These are phyloP conservation scores for Clarireedia monteithiana DNA, from an alignment of 2,329 filamentous ascomycete genomes.

Conservation along the genomic window DNA sequence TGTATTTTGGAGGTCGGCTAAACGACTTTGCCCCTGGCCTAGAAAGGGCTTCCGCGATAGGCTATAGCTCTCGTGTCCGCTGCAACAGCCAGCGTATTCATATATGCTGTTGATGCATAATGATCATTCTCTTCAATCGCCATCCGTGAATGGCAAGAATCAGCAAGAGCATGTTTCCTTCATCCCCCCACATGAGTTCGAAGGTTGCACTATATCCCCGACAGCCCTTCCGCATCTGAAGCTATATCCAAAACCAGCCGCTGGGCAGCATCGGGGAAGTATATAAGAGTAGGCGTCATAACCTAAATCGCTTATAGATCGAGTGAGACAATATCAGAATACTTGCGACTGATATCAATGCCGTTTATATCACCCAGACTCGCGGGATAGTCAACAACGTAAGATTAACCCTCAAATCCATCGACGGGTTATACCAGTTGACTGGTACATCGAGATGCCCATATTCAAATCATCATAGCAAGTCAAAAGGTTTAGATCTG, in stretches of 20 bases:
- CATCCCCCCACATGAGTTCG: not conserved
- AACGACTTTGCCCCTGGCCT: no score
- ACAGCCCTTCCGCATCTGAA: not conserved
- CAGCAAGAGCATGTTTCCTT: not conserved
- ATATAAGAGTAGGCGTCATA: not conserved
- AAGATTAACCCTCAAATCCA: no score
- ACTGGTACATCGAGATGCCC: no score
- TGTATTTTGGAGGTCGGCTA: not conserved
- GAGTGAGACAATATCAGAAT: no score
- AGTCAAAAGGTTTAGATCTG: no score
- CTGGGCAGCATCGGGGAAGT: not conserved
- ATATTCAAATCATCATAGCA: no score
- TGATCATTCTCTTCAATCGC: not conserved
- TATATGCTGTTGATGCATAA: no score
- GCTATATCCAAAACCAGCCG: not conserved
- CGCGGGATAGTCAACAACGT: no score
- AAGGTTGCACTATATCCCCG: not conserved
- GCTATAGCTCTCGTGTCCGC: not conserved
- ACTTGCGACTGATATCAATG: no score
- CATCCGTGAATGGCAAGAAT: not conserved
- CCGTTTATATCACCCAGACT: no score
- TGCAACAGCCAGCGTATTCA: not conserved
- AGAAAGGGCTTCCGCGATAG: not conserved
- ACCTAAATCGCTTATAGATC: no score
- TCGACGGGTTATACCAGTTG: no score